These are phyloP conservation scores for Fusarium sublunatum DNA, from an alignment of 2,329 filamentous ascomycete species.

Conservation along the genomic window DNA sequence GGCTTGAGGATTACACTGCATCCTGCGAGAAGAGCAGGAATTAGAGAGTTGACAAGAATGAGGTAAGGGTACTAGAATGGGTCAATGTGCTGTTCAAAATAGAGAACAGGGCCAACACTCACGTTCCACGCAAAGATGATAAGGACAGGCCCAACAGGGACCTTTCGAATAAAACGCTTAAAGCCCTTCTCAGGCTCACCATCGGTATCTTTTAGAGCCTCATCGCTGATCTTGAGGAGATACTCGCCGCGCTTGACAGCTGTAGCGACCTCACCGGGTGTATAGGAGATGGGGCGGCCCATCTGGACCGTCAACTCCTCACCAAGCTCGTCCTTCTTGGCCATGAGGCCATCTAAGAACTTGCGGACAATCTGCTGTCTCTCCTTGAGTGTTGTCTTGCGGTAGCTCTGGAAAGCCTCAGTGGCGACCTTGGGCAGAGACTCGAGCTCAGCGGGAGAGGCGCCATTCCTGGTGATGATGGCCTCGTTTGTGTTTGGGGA, in stretches of 20 bases:
- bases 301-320: slow-evolving; percentile 92
- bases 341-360: slow-evolving; percentile 76
- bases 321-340: slow-evolving; percentile 82
- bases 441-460: slow-evolving; percentile 76
- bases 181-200: slow-evolving; percentile 90
- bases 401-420: slow-evolving; percentile 80
- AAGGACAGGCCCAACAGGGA: slow-evolving; percentile 86
- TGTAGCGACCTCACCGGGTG: slow-evolving; percentile 83
- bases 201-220: slow-evolving; percentile 81
- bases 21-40: slow-evolving; percentile 90
- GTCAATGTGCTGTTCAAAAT: slow-evolving; percentile 16
- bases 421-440: slow-evolving; percentile 77
- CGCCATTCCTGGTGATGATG: slow-evolving; percentile 81
- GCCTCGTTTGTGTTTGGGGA: slow-evolving; percentile 90
- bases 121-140: slow-evolving; percentile 98
- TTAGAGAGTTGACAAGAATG: slow-evolving; percentile 89
- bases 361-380: slow-evolving; percentile 84
- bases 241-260: slow-evolving; percentile 88
- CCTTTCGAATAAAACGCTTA: slow-evolving; percentile 88
- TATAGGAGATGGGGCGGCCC: slow-evolving; percentile 91
- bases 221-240: slow-evolving; percentile 83
- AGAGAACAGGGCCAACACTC: slow-evolving; percentile 52
- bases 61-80: slow-evolving; percentile 85
- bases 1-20: slow-evolving; percentile 95
- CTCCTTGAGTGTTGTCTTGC: slow-evolving; percentile 77